Percentiles rank a stretch among this genome's conserved stretches.
These are phyloP conservation scores for Suillus fuscotomentosus DNA, from an alignment of 768 basidiomycete species.

Conservation along the genomic window DNA sequence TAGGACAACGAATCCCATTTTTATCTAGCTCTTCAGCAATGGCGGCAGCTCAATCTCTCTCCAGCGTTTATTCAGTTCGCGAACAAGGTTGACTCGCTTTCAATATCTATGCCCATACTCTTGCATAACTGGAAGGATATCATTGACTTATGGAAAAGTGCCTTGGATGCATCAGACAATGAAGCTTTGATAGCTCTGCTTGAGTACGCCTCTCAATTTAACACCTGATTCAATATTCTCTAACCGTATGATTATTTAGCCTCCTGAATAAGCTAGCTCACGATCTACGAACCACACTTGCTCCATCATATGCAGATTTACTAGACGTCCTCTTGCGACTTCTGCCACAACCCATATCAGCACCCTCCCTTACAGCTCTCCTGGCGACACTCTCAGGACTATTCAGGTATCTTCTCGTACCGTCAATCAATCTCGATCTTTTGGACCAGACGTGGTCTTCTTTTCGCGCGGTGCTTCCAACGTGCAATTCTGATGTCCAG, in stretches of 20 bases:
- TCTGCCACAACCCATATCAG: conserved; percentile 57
- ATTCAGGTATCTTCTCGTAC: conserved; percentile 73
- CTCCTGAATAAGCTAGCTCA: conserved; percentile 76
- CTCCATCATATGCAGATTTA: conserved; percentile 57
- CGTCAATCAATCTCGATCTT: conserved; percentile 51
- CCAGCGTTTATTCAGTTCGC: conserved; percentile 74
- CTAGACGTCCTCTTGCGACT: conserved; percentile 55
- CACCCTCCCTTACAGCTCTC: conserved; percentile 58
- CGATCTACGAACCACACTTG: conserved; percentile 76
- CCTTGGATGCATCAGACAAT: conserved; percentile 60
- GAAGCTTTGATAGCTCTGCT: conserved; percentile 73
- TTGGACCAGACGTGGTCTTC: conserved; percentile 60
- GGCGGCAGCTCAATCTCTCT: conserved; percentile 79
- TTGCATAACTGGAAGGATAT: conserved; percentile 79
- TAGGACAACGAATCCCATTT: conserved; percentile 83
- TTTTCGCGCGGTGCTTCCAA: conserved; percentile 49
- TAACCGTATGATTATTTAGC: conserved; percentile 35
- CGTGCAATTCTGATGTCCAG: conserved; percentile 70
- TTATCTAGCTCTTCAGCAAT: conserved; percentile 67
- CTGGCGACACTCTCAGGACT: conserved; percentile 66
- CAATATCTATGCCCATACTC: conserved; percentile 76
- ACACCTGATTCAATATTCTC: conserved; percentile 5
- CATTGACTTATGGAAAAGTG: conserved; percentile 59
- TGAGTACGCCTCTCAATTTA: conserved; percentile 50
- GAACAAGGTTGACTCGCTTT: conserved; percentile 54